Percentiles rank a stretch among this genome's conserved stretches.
Conservation (phyloP, 306 rosid genomes). For the Medicago arabica region DNA sequence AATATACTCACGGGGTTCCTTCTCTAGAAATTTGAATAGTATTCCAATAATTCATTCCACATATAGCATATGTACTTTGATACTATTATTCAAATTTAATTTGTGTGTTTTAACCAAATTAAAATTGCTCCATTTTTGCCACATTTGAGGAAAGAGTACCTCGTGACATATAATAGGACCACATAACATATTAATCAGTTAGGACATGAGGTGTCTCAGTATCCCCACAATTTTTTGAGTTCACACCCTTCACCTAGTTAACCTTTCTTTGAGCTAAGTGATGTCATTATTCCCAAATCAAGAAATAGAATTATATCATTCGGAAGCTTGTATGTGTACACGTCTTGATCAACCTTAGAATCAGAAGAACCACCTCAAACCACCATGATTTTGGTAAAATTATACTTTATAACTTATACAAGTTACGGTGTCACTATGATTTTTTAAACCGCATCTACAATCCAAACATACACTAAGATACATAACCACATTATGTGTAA, state of each 20-base stretch:
- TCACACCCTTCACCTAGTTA: not conserved
- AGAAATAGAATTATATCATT: too few species aligned
- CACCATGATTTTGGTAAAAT: too few species aligned
- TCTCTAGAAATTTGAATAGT: not conserved
- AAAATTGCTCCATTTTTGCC: not conserved
- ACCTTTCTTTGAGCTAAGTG: not conserved
- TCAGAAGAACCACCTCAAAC: too few species aligned
- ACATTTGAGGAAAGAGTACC: not conserved
- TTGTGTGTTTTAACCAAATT: not conserved
- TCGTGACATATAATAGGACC: constrained; percentile 10
- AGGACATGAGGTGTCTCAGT: not conserved
- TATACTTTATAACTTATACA: too few species aligned
- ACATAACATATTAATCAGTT: not conserved
- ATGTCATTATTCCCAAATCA: not conserved
- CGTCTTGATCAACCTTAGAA: too few species aligned
- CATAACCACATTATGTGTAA: too few species aligned
- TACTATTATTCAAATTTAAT: not conserved
- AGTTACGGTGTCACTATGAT: too few species aligned
- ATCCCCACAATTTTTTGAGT: not conserved
- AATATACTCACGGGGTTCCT: not conserved
- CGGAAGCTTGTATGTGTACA: too few species aligned
- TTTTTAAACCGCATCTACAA: too few species aligned
- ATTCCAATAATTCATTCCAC: not conserved
- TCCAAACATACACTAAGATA: too few species aligned
- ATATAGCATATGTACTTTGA: not conserved